Conservation (phyloP, 2,329 filamentous ascomycete species). For the Aurifilum marmelostoma region DNA sequence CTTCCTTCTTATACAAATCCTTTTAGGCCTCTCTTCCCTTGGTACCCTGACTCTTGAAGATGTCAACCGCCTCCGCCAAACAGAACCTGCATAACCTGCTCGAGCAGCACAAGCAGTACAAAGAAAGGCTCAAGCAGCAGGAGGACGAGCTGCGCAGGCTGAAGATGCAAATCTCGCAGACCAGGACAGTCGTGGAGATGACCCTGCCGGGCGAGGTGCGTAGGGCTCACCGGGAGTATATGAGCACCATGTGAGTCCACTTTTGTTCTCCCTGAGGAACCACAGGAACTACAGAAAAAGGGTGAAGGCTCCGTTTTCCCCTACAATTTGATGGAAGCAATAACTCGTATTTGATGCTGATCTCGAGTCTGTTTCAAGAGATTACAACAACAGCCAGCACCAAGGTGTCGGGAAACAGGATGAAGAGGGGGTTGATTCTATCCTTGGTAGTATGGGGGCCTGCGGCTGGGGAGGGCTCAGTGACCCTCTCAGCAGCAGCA, state of each 20-base stretch:
- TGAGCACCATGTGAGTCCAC: conserved; percentile 13
- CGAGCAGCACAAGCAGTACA: conserved; percentile 8
- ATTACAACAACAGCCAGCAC: not conserved
- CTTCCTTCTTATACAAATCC: too few relatives aligned
- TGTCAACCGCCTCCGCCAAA: conserved; percentile 10
- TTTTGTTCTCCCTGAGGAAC: too few relatives aligned
- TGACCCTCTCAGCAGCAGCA: not conserved
- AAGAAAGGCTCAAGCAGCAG: not conserved
- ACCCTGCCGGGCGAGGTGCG: conserved; percentile 11
- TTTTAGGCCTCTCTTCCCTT: not conserved
- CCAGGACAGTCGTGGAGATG: conserved; percentile 15
- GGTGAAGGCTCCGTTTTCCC: too few relatives aligned
- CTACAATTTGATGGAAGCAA: too few relatives aligned
- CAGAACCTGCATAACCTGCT: conserved; percentile 8
- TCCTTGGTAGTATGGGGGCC: not conserved
- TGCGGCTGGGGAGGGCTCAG: not conserved
- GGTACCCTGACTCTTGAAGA: not conserved
- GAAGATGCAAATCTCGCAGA: not conserved
- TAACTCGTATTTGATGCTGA: too few relatives aligned
- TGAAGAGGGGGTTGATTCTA: not conserved
- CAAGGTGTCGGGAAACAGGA: not conserved
- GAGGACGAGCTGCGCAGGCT: conserved; percentile 11
- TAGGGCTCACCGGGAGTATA: conserved; percentile 9
- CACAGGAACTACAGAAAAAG: too few relatives aligned
- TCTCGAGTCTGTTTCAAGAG: not conserved